Percentiles rank a stretch among this genome's conserved stretches.
phyloP scores from a whole-genome alignment of 257 asterid species.

The Solanum etuberosum region DNA sequence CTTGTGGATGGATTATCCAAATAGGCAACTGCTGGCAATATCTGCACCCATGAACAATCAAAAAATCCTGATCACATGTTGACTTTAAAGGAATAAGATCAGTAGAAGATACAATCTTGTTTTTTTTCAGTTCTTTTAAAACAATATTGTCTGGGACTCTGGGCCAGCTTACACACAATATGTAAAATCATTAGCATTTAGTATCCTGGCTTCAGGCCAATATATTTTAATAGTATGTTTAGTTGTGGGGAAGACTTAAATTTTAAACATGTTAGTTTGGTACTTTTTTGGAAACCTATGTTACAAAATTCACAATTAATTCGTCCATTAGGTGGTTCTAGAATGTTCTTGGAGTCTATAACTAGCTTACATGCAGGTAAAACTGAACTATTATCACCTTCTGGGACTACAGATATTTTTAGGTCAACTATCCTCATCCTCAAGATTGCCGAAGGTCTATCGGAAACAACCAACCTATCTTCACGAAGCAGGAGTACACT shows the following conservation, averaged over 20 bases:
- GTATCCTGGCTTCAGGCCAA: not conserved
- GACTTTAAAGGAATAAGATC: not conserved
- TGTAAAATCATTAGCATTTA: not conserved
- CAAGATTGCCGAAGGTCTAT: not conserved
- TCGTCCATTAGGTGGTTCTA: not conserved
- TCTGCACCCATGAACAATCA: conserved; percentile 43
- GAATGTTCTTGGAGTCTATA: not conserved
- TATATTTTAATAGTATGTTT: not conserved
- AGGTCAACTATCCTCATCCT: not conserved
- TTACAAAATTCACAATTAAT: not conserved
- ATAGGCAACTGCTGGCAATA: conserved; percentile 79
- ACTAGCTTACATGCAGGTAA: not conserved
- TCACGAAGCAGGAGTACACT: not conserved
- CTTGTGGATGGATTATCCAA: conserved; percentile 89
- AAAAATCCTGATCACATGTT: not conserved
- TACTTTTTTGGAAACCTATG: not conserved
- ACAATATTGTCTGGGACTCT: not conserved
- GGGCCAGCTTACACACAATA: not conserved
- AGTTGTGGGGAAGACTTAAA: not conserved
- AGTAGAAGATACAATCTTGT: not conserved
- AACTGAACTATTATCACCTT: not conserved
- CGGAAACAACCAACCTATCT: not conserved
- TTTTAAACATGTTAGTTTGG: not conserved
- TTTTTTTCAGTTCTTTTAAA: not conserved
- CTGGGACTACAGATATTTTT: not conserved